Evolutionary conservation across 345 rosid genomes (phyloP), one percentile per base, ranked within the genome.

Genomic region (Citrus sp.): DNA sequence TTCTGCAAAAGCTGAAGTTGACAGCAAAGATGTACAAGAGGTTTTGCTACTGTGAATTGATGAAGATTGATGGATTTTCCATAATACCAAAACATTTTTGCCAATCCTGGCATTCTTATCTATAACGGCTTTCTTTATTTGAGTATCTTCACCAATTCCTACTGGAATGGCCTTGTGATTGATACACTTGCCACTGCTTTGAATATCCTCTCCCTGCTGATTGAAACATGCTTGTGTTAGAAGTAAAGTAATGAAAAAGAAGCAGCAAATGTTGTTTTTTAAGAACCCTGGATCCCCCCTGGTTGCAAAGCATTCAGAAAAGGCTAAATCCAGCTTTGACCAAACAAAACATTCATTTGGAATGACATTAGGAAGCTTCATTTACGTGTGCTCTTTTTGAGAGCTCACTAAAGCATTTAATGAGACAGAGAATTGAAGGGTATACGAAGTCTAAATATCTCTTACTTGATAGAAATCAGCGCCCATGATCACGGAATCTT

Each of bases 71-170:
- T 58, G 51, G 49, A 38, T 56, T 62, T 4, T 18, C 38, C 77
- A 55, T 46, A 46, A 46, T 80, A 89, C 93, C 91, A 62, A 75
- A 3, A 87, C 97, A 81, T 90, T 89, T 85, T 81, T 88, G 77
- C 97, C 98, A 75, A 93, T 91, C 78, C 93, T 89, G 7, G 93
- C 97, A 76, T 94, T 92, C 72, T 91, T 94, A 80, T 94, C 97
- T 10, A 93, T 83, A 63, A 93, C 85, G 10, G 93, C 93, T 81
- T 82, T 90, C 81, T 80, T 84, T 76, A 94, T 88, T 56, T 16
- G 87, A n/a, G 90, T 78, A 40, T 88, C 87, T 77, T 82, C 89
- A 6, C 93, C 97, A 0, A 94, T 94, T 37, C 97, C 97, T 59
- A 94, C 62, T 18, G 81, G 95, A 66, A 88, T 83, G 24, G 75